Percentiles rank a stretch among this genome's conserved stretches.
Evolutionary conservation across 306 rosid species (phyloP).

Genomic region (Gillenia trifoliata): DNA sequence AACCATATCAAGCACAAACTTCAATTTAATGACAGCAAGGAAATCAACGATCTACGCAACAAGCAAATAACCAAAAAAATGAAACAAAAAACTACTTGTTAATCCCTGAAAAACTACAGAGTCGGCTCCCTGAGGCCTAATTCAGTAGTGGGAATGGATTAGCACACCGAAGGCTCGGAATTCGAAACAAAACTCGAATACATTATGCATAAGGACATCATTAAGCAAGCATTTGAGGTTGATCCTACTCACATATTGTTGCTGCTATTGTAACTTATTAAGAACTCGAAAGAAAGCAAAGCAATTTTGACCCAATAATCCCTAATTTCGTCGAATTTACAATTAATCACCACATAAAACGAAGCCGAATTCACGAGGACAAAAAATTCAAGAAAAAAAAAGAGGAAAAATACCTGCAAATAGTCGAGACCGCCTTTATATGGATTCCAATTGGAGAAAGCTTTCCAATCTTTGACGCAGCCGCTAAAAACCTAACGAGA

Average conservation of each 20-base stretch:
- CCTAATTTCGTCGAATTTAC: neutral
- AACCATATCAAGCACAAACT: neutral
- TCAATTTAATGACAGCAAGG: neutral
- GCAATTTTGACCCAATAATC: neutral
- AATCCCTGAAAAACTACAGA: neutral
- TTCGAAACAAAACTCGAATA: neutral
- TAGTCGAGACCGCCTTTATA: conserved; percentile 66
- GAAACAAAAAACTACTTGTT: neutral
- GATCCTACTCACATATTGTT: neutral
- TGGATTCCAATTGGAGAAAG: conserved; percentile 67
- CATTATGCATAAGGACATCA: neutral
- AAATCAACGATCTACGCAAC: neutral
- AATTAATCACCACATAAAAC: neutral
- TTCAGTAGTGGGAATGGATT: neutral
- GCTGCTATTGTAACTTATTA: neutral
- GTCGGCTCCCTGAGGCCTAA: neutral
- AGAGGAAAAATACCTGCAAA: conserved; percentile 50
- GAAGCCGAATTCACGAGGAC: neutral
- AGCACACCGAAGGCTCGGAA: neutral
- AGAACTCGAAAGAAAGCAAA: neutral
- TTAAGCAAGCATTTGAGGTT: neutral
- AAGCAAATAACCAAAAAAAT: neutral
- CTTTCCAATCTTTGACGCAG: conserved; percentile 61
- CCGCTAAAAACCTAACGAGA: conserved; percentile 54
- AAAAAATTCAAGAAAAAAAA: neutral